Percentiles rank a stretch among this genome's conserved stretches.
Evolutionary conservation across 371 early-diverging fungal genomes (phyloP).

Genomic region (Capniomyces stellatus): DNA sequence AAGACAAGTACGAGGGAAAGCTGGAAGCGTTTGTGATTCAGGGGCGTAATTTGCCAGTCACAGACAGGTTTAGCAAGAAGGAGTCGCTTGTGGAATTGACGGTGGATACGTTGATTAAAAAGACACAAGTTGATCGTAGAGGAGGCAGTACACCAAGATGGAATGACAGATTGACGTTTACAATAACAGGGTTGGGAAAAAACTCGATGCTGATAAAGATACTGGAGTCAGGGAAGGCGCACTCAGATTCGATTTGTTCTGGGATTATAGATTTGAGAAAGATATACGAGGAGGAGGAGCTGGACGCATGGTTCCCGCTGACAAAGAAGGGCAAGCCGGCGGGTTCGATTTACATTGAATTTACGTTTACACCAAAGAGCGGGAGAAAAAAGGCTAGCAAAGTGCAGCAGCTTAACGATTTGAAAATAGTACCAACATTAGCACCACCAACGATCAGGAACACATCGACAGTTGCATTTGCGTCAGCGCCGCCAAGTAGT

Average conservation of each 20-base stretch:
- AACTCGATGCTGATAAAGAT: constrained; percentile 12
- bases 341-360: constrained; percentile 21
- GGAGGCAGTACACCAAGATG: constrained; percentile 29
- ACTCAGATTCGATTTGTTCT: constrained; percentile 42
- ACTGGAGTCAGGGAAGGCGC: constrained; percentile 14
- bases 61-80: constrained; percentile 27
- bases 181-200: constrained; percentile 16
- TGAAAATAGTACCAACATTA: constrained; percentile 9
- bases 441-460: background rate
- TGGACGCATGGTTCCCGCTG: constrained; percentile 30
- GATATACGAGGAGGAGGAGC: constrained; percentile 40
- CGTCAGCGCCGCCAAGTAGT: background rate
- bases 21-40: constrained; percentile 22
- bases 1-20: constrained; percentile 13
- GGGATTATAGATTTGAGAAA: constrained; percentile 37
- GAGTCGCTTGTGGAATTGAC: constrained; percentile 27
- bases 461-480: background rate
- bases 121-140: constrained; percentile 25
- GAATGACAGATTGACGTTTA: constrained; percentile 26
- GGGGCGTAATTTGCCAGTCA: constrained; percentile 28
- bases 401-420: constrained; percentile 4
- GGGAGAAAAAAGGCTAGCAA: constrained; percentile 13
- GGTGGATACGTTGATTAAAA: constrained; percentile 26
- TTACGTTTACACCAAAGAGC: constrained; percentile 19
- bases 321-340: constrained; percentile 15